phyloP scores from a whole-genome alignment of 2,329 filamentous ascomycete genomes.

The Paecilomyces formosus region DNA sequence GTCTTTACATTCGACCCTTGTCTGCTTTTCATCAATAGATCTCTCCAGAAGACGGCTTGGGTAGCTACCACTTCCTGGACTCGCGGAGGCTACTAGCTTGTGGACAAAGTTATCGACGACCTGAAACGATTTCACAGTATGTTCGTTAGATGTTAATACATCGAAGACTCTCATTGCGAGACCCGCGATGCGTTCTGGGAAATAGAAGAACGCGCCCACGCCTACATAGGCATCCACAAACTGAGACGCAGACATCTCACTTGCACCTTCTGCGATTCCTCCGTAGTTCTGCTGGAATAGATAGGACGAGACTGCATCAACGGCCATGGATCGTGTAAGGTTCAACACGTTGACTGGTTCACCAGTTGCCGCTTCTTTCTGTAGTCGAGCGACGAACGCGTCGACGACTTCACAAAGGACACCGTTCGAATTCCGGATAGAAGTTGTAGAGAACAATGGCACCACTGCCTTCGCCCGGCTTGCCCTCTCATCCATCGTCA shows the following conservation, averaged over 20 bases:
- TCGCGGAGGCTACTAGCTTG: slow-evolving; percentile 29
- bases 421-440: slow-evolving; percentile 12
- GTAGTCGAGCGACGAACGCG: slow-evolving; percentile 14
- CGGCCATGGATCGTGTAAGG: slow-evolving; percentile 41
- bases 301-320: slow-evolving; percentile 49
- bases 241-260: slow-evolving; percentile 33
- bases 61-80: slow-evolving; percentile 34
- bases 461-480: slow-evolving; percentile 44
- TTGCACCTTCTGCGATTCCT: slow-evolving; percentile 33
- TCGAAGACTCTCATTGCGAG: slow-evolving; percentile 22
- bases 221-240: slow-evolving; percentile 51
- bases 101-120: slow-evolving; percentile 39
- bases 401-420: slow-evolving; percentile 11
- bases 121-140: slow-evolving; percentile 25
- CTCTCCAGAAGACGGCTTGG: slow-evolving; percentile 41
- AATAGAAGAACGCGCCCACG: slow-evolving; percentile 48
- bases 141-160: slow-evolving; percentile 23
- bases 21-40: slow-evolving; percentile 37
- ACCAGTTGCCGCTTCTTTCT: slow-evolving; percentile 8
- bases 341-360: slow-evolving; percentile 36
- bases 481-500: slow-evolving; percentile 36
- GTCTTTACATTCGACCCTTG: slow-evolving; percentile 47
- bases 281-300: slow-evolving; percentile 47
- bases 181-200: slow-evolving; percentile 37
- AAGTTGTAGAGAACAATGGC: slow-evolving; percentile 36